Percentiles rank a stretch among this genome's conserved stretches.
Conservation (phyloP, 108 stramenopile genomes). For the Nitzschia sp. region DNA sequence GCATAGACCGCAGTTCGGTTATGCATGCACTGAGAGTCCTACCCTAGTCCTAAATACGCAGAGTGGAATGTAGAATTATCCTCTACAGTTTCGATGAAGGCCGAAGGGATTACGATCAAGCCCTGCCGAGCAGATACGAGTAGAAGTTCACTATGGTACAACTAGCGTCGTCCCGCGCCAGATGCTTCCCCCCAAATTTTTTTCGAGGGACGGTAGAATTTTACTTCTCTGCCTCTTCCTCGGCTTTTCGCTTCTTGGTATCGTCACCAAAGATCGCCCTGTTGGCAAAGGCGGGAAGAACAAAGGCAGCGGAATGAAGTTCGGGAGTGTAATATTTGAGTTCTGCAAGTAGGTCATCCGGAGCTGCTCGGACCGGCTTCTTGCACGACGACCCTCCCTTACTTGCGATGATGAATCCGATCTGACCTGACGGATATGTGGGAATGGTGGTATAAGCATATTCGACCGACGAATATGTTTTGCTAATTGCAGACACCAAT, state of each 20-base stretch:
- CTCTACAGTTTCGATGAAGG: too few relatives aligned
- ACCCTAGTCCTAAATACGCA: too few relatives aligned
- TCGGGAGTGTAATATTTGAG: conserved; percentile 92
- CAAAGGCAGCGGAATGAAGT: conserved; percentile 92
- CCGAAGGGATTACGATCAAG: too few relatives aligned
- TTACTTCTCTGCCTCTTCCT: background rate
- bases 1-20: too few relatives aligned
- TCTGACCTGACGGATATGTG: conserved; percentile 98
- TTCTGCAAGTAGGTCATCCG: conserved; percentile 51
- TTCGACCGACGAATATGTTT: conserved; percentile 82
- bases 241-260: background rate
- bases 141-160: too few relatives aligned
- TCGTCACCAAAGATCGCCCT: conserved; percentile 60
- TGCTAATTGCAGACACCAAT: conserved; percentile 67
- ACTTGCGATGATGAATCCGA: conserved; percentile 95
- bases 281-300: conserved; percentile 88
- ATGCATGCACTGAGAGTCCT: too few relatives aligned
- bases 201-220: too few relatives aligned
- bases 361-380: conserved; percentile 48
- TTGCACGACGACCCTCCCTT: conserved; percentile 61
- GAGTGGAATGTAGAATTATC: too few relatives aligned
- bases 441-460: conserved; percentile 99
- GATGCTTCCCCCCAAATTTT: too few relatives aligned
- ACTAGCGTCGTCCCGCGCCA: too few relatives aligned
- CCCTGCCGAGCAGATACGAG: too few relatives aligned